A percentile compares a stretch with the other conserved stretches of the same genome.
Evolutionary conservation across 495 filamentous ascomycete species (phyloP).

Genomic region (Neurospora sp.): DNA sequence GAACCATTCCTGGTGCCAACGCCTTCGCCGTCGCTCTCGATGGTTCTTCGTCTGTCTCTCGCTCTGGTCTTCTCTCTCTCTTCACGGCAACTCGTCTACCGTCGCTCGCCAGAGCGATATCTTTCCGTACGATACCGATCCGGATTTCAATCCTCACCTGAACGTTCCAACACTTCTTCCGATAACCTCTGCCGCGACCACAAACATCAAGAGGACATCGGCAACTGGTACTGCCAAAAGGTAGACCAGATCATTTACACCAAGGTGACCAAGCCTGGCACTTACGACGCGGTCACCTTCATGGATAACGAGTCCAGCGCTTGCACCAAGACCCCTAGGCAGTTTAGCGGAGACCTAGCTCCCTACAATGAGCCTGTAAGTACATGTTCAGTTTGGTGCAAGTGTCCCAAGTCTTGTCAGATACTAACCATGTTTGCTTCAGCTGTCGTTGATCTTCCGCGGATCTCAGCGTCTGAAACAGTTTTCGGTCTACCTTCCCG

Average conservation of each 20-base stretch:
- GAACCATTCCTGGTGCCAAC: background rate
- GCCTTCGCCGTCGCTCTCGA: background rate
- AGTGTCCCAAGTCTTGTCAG: too few species aligned
- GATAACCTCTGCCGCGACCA: background rate
- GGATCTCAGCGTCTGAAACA: constrained; percentile 54
- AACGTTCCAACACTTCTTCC: background rate
- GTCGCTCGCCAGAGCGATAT: background rate
- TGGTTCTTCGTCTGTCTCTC: background rate
- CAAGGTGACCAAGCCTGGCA: constrained; percentile 45
- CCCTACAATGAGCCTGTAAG: constrained; percentile 60
- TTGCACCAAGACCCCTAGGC: constrained; percentile 39
- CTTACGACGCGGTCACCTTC: constrained; percentile 46
- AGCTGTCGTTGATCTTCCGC: constrained; percentile 63
- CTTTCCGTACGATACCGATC: background rate
- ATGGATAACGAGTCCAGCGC: constrained; percentile 47
- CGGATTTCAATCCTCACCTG: background rate
- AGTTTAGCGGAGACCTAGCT: constrained; percentile 47
- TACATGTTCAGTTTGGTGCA: background rate
- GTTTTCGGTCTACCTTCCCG: constrained; percentile 52
- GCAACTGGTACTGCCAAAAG: constrained; percentile 46
- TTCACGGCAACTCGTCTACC: background rate
- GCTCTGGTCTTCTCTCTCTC: background rate
- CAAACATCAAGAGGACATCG: constrained; percentile 11
- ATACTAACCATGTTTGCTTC: background rate
- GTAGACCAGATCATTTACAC: constrained; percentile 51